Evolutionary conservation across 306 rosid species (phyloP).

Genomic region (Castanea sativa): DNA sequence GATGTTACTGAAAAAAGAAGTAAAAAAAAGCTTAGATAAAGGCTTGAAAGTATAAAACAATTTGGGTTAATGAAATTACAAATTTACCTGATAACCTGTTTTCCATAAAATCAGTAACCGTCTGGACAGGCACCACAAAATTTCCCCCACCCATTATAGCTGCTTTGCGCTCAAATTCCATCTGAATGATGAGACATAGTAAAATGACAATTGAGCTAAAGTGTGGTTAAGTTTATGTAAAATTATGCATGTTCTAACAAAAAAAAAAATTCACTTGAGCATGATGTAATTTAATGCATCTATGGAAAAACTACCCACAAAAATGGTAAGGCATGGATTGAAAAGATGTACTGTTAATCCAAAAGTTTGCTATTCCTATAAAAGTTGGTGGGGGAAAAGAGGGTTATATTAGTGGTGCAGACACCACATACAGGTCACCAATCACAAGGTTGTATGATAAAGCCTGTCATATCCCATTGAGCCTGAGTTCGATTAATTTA

Average conservation of each 20-base stretch:
- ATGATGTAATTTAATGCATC: neutral
- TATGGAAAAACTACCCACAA: neutral
- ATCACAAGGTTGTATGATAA: too few relatives aligned
- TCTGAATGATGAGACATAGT: slow-evolving; percentile 41
- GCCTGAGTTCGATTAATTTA: too few relatives aligned
- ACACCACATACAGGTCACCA: too few relatives aligned
- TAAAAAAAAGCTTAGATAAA: slow-evolving; percentile 20
- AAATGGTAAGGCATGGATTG: neutral
- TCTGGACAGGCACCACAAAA: slow-evolving; percentile 88
- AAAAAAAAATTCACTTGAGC: neutral
- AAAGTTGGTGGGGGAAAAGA: neutral
- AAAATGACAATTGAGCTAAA: neutral
- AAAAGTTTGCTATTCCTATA: neutral
- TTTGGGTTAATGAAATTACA: slow-evolving; percentile 8
- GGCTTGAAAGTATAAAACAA: slow-evolving; percentile 19
- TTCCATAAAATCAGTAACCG: slow-evolving; percentile 80
- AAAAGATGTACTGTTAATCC: neutral
- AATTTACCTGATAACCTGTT: slow-evolving; percentile 62
- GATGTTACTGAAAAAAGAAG: slow-evolving; percentile 51
- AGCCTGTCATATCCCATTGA: too few relatives aligned
- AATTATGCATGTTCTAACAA: neutral
- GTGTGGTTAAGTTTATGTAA: neutral
- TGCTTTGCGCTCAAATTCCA: slow-evolving; percentile 78
- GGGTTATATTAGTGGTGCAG: neutral
- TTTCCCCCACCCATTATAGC: slow-evolving; percentile 91